These are phyloP conservation scores for Pichia nanzhaoensis DNA, from an alignment of 805 yeast species.

Conservation along the genomic window DNA sequence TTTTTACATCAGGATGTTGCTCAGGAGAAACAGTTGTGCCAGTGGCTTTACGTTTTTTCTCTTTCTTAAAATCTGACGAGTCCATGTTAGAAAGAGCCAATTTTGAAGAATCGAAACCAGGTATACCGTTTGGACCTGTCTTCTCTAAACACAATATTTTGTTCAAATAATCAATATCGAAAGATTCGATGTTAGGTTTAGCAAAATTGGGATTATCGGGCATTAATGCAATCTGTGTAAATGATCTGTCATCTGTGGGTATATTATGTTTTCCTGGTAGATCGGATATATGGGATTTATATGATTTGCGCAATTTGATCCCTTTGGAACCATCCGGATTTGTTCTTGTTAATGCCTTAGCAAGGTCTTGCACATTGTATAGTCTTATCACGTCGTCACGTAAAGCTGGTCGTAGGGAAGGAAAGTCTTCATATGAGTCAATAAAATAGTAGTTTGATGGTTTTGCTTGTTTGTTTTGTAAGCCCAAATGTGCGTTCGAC, in stretches of 20 bases:
- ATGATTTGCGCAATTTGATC: constrained; percentile 87
- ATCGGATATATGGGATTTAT: constrained; percentile 86
- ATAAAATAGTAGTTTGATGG: constrained; percentile 25
- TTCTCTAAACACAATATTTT: constrained; percentile 54
- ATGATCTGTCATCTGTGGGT: constrained; percentile 38
- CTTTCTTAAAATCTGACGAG: constrained; percentile 14
- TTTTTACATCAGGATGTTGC: constrained; percentile 23
- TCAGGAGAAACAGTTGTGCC: constrained; percentile 16
- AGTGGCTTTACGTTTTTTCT: constrained; percentile 24
- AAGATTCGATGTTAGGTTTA: constrained; percentile 36
- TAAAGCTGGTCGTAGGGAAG: constrained; percentile 59
- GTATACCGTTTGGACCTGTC: constrained; percentile 62
- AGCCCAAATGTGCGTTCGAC: too few species aligned
- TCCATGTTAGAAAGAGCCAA: constrained; percentile 51
- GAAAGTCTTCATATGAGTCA: constrained; percentile 27
- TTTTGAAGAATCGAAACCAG: constrained; percentile 65
- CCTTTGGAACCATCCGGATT: constrained; percentile 89
- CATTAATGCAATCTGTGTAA: constrained; percentile 34
- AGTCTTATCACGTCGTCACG: constrained; percentile 60
- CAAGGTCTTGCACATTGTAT: constrained; percentile 61
- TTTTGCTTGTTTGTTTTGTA: not conserved
- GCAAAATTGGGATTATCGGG: constrained; percentile 35
- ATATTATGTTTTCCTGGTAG: constrained; percentile 73
- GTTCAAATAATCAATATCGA: constrained; percentile 44
- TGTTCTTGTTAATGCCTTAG: constrained; percentile 77